Conservation (phyloP, 2,329 filamentous ascomycete species). For the Colletotrichum magnum region DNA sequence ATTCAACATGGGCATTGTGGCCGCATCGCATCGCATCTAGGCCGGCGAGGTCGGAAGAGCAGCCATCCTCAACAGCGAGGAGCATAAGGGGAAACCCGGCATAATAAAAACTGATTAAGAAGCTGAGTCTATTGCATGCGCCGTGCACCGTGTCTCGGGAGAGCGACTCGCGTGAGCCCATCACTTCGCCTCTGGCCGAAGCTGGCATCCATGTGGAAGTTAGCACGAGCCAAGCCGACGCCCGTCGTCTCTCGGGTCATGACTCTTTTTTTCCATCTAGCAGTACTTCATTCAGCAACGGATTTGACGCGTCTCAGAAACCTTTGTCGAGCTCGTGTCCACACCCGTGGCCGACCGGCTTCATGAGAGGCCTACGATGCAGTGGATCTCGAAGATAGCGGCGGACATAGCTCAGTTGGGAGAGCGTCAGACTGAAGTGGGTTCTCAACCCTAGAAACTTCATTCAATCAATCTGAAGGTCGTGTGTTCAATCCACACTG, state of each 20-base stretch:
- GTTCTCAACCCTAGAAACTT: slow-evolving; percentile 29
- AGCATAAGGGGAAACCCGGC: slow-evolving; percentile 21
- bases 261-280: slow-evolving; percentile 2
- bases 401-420: slow-evolving; percentile 41
- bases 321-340: background rate
- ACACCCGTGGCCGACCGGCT: background rate
- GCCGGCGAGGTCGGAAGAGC: slow-evolving; percentile 15
- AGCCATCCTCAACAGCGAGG: slow-evolving; percentile 13
- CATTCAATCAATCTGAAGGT: slow-evolving; percentile 38
- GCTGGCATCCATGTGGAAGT: background rate
- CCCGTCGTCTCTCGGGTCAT: slow-evolving; percentile 1
- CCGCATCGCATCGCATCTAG: slow-evolving; percentile 30
- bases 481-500: slow-evolving; percentile 42
- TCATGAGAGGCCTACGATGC: background rate
- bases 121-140: background rate
- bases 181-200: background rate
- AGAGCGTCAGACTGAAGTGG: slow-evolving; percentile 41
- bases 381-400: slow-evolving; percentile 18
- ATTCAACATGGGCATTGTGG: slow-evolving; percentile 35
- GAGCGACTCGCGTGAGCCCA: slow-evolving; percentile 15
- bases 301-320: no score
- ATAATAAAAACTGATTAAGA: slow-evolving; percentile 26
- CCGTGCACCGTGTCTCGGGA: slow-evolving; percentile 19
- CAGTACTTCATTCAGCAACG: background rate
- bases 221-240: slow-evolving; percentile 4